Conservation (phyloP, 441 rosid genomes). For the Corymbia calophylla region DNA sequence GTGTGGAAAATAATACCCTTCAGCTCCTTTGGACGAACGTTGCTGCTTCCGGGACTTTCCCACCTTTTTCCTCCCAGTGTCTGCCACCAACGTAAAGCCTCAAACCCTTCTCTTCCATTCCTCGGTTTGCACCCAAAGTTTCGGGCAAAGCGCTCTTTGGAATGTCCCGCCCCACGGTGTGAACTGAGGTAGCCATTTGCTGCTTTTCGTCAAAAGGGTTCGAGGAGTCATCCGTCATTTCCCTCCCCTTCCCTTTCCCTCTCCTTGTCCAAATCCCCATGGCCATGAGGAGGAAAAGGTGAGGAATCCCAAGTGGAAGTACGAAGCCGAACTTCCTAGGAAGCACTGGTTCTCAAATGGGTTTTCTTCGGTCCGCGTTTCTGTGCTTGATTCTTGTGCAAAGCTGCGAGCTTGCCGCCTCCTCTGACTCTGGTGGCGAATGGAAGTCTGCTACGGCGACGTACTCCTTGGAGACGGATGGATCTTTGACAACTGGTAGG, state of each 20-base stretch:
- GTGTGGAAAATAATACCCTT: background rate
- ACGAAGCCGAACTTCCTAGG: background rate
- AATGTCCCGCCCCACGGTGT: slow-evolving; percentile 14
- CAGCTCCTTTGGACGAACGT: background rate
- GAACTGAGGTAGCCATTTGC: slow-evolving; percentile 4
- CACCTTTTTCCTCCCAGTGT: slow-evolving; percentile 11
- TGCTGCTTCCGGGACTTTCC: slow-evolving; percentile 9
- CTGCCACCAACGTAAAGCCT: slow-evolving; percentile 18
- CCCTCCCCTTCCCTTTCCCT: background rate
- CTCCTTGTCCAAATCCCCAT: slow-evolving; percentile 11
- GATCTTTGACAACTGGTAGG: slow-evolving; percentile 58
- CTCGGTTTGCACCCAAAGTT: background rate
- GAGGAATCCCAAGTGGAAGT: background rate
- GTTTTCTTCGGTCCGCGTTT: slow-evolving; percentile 17
- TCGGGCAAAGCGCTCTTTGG: background rate
- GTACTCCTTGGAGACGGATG: slow-evolving; percentile 46
- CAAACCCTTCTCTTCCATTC: background rate
- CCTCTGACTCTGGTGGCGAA: slow-evolving; percentile 29
- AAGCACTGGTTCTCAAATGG: slow-evolving; percentile 22
- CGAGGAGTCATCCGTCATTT: slow-evolving; percentile 24
- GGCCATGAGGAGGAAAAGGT: background rate
- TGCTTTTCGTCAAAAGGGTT: slow-evolving; percentile 3
- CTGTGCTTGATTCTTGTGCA: slow-evolving; percentile 28
- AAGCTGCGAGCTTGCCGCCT: slow-evolving; percentile 17
- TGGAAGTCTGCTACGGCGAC: slow-evolving; percentile 84